Conservation (phyloP, 169 alveolate species). For the Plasmodium knowlesi region DNA sequence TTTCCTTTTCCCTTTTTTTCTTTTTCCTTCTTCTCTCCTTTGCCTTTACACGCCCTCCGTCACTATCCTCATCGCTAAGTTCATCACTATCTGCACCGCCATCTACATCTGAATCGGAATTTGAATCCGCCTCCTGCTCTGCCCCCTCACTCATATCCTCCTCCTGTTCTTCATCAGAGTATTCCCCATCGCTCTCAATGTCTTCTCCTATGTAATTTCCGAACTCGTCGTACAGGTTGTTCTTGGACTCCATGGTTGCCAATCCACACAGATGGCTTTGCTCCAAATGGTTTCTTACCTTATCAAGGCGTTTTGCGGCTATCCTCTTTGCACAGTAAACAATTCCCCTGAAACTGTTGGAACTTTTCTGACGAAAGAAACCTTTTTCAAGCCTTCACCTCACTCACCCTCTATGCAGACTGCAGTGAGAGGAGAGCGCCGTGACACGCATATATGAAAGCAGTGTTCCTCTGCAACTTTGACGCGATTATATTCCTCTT, state of each 20-base stretch:
- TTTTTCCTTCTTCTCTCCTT: constrained; percentile 26
- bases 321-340: not conserved
- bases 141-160: constrained; percentile 18
- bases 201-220: constrained; percentile 99
- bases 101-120: constrained; percentile 80
- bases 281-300: too few species aligned
- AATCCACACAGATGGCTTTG: not conserved
- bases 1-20: constrained; percentile 33
- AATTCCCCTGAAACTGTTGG: not conserved
- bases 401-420: too few species aligned
- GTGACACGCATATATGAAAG: not conserved
- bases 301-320: not conserved
- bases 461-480: not conserved
- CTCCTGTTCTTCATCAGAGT: constrained; percentile 50
- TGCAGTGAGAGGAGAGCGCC: too few species aligned
- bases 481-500: not conserved
- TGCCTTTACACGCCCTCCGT: constrained; percentile 73
- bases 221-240: constrained; percentile 97
- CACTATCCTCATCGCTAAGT: not conserved
- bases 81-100: constrained; percentile 74
- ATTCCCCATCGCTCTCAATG: constrained; percentile 85
- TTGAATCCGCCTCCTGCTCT: constrained; percentile 86
- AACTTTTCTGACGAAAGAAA: too few species aligned
- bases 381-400: too few species aligned
- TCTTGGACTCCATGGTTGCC: constrained; percentile 24